Evolutionary conservation across 495 filamentous ascomycete genomes (phyloP).

Genomic region (Aspergillus baeticus): DNA sequence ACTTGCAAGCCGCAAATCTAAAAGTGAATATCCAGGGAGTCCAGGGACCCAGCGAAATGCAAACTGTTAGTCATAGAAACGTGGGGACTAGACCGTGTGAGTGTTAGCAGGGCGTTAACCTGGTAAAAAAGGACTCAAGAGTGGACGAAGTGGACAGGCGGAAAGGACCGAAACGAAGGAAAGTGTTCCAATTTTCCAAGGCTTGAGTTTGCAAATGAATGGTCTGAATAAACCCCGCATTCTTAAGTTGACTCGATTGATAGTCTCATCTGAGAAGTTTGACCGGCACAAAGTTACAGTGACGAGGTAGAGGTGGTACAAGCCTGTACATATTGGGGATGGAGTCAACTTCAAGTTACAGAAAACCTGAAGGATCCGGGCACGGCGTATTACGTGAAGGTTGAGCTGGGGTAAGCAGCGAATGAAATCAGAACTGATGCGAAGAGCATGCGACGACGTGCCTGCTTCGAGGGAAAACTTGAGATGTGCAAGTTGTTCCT

Average conservation of each 20-base stretch:
- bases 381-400: too few species aligned
- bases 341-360: too few species aligned
- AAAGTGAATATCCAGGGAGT: background rate
- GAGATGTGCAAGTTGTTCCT: too few species aligned
- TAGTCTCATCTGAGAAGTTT: background rate
- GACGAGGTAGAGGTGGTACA: too few species aligned
- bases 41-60: background rate
- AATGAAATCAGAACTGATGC: too few species aligned
- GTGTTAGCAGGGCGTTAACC: background rate
- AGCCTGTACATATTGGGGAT: too few species aligned
- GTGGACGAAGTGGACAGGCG: background rate
- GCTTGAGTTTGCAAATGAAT: conserved; percentile 1
- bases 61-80: conserved; percentile 18
- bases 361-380: too few species aligned
- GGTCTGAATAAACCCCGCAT: conserved; percentile 15
- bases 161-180: conserved; percentile 2
- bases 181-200: background rate
- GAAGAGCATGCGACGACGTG: too few species aligned
- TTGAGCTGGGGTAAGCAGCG: too few species aligned
- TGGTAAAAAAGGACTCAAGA: background rate
- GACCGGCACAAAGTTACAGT: background rate
- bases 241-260: background rate
- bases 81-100: background rate
- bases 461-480: too few species aligned
- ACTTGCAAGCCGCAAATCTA: background rate